Conservation (phyloP, 2,329 filamentous ascomycete species). For the Pseudopyrenochaeta lycopersici region DNA sequence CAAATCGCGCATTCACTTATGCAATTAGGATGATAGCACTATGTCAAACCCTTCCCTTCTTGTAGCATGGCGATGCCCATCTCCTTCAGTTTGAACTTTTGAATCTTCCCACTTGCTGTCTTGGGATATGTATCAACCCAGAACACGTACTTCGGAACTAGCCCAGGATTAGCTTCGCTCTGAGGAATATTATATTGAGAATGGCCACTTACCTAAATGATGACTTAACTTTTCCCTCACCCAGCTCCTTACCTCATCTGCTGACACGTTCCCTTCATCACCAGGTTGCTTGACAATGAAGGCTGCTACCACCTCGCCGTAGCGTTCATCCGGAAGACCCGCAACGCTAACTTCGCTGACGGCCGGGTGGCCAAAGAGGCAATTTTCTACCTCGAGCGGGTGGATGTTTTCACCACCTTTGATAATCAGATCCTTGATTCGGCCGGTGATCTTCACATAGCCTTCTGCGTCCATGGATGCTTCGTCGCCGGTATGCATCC, state of each 20-base stretch:
- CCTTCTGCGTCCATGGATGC: conserved; percentile 83
- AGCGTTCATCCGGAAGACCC: conserved; percentile 80
- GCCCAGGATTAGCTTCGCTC: conserved; percentile 3
- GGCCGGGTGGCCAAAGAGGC: conserved; percentile 74
- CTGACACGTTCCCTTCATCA: conserved; percentile 55
- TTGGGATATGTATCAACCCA: conserved; percentile 88
- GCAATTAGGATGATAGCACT: not conserved
- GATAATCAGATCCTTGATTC: conserved; percentile 96
- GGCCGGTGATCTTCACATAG: conserved; percentile 86
- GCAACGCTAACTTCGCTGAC: conserved; percentile 83
- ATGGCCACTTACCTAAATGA: conserved; percentile 65
- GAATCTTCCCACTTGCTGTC: conserved; percentile 95
- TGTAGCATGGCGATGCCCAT: conserved; percentile 56
- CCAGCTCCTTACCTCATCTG: conserved; percentile 73
- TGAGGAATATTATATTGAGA: not conserved
- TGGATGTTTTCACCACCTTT: conserved; percentile 96
- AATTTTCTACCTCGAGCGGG: conserved; percentile 91
- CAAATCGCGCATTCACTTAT: no score
- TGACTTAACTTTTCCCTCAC: conserved; percentile 75
- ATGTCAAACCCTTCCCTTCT: conserved; percentile 31
- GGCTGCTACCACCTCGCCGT: conserved; percentile 87
- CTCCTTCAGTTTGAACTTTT: conserved; percentile 87
- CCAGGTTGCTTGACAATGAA: conserved; percentile 71
- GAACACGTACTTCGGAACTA: conserved; percentile 88
- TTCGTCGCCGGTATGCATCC: conserved; percentile 95